Evolutionary conservation across 306 rosid species (phyloP).

Genomic region (Quercus wislizeni): DNA sequence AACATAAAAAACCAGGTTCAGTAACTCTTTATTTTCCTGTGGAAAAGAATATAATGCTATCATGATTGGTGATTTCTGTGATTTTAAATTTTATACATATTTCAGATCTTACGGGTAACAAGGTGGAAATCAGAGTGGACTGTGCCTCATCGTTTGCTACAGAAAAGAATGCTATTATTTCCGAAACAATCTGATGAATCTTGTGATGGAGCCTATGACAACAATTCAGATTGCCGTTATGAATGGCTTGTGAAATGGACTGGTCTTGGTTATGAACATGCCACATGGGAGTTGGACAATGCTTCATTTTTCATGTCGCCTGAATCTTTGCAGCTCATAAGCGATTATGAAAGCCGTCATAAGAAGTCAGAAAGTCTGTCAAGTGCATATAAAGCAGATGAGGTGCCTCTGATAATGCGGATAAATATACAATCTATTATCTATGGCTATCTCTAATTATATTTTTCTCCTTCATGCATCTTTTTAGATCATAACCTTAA

Average conservation of each 20-base stretch:
- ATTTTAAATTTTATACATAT: background rate
- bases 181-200: constrained; percentile 16
- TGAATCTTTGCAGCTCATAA: constrained; percentile 25
- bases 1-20: constrained; percentile 28
- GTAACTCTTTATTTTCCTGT: background rate
- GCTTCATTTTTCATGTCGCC: constrained; percentile 32
- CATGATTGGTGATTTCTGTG: background rate
- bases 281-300: constrained; percentile 41
- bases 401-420: constrained; percentile 28
- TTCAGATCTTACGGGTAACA: constrained; percentile 18
- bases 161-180: constrained; percentile 28
- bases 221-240: constrained; percentile 17
- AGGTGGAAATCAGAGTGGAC: constrained; percentile 42
- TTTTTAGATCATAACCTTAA: background rate
- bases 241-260: constrained; percentile 53
- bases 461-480: background rate
- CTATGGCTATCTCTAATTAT: background rate
- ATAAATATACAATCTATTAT: background rate
- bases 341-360: constrained; percentile 26
- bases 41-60: background rate
- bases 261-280: constrained; percentile 44
- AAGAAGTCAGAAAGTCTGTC: constrained; percentile 22
- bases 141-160: constrained; percentile 39
- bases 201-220: constrained; percentile 4
- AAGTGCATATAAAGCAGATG: constrained; percentile 15